Evolutionary conservation across 768 basidiomycete species (phyloP).

Genomic region (Tulasnella sp.): DNA sequence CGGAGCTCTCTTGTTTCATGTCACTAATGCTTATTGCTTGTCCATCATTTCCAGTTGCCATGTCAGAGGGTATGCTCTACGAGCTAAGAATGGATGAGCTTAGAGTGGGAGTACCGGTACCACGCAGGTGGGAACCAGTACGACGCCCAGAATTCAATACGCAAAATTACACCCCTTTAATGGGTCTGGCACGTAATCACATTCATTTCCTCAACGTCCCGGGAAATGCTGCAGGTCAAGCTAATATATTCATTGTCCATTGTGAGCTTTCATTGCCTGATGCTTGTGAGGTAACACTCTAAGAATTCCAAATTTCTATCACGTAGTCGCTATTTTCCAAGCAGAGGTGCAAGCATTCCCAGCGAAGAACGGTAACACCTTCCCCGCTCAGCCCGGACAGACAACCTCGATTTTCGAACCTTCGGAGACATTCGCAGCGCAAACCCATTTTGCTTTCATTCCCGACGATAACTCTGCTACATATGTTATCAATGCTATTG

Average conservation of each 20-base stretch:
- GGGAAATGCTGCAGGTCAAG: constrained; percentile 49
- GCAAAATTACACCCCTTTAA: constrained; percentile 49
- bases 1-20: constrained; percentile 4
- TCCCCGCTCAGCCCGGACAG: constrained; percentile 59
- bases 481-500: constrained; percentile 63
- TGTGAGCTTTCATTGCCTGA: constrained; percentile 36
- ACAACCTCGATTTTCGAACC: constrained; percentile 46
- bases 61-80: constrained; percentile 51
- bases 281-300: not conserved
- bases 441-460: constrained; percentile 64
- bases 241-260: constrained; percentile 76
- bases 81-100: constrained; percentile 57
- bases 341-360: constrained; percentile 49
- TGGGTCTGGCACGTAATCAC: constrained; percentile 79
- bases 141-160: constrained; percentile 43
- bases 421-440: constrained; percentile 27
- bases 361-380: constrained; percentile 32
- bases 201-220: constrained; percentile 71
- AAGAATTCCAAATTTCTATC: not conserved
- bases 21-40: not conserved
- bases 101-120: constrained; percentile 40
- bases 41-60: constrained; percentile 37
- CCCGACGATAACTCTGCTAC: constrained; percentile 58
- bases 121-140: constrained; percentile 53
- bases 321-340: constrained; percentile 65